phyloP scores from a whole-genome alignment of 2,329 filamentous ascomycete species.

The Fusarium foetens region DNA sequence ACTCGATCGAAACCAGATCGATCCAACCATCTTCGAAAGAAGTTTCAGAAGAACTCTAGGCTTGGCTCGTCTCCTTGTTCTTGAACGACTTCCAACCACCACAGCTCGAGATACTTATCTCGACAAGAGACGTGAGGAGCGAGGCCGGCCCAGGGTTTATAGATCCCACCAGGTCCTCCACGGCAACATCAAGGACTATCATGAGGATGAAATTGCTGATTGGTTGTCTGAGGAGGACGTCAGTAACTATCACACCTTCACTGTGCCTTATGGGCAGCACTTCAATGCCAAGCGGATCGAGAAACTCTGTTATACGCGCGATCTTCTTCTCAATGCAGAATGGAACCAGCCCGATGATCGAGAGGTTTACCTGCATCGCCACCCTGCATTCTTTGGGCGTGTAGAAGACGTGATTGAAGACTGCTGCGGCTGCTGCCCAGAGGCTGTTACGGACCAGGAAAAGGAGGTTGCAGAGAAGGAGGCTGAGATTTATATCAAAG shows the following conservation, averaged over 20 bases:
- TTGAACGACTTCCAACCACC: conserved; percentile 79
- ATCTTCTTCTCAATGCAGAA: conserved; percentile 84
- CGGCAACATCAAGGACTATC: conserved; percentile 81
- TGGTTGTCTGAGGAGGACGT: conserved; percentile 83
- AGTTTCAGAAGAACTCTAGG: conserved; percentile 81
- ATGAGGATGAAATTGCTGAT: conserved; percentile 85
- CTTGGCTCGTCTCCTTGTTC: conserved; percentile 79
- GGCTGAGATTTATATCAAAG: conserved; percentile 79
- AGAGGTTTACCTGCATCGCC: conserved; percentile 81
- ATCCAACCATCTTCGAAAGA: conserved; percentile 88
- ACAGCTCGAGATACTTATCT: conserved; percentile 76
- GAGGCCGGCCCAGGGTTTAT: conserved; percentile 71
- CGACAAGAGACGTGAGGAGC: conserved; percentile 74
- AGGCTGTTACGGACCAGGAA: conserved; percentile 75
- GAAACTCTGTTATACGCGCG: conserved; percentile 82
- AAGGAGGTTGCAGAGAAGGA: conserved; percentile 77
- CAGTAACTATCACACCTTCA: conserved; percentile 82
- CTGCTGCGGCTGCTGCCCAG: conserved; percentile 83
- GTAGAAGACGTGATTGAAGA: conserved; percentile 80
- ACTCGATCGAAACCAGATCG: conserved; percentile 78
- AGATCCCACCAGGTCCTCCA: conserved; percentile 49
- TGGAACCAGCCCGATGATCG: conserved; percentile 84
- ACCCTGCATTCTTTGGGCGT: conserved; percentile 85
- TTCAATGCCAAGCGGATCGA: conserved; percentile 78
- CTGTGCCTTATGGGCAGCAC: conserved; percentile 71